Percentiles rank a stretch among this genome's conserved stretches.
These are phyloP conservation scores for Oehlia diaphana DNA, from an alignment of 192 early-diverging fungal species.

Conservation along the genomic window DNA sequence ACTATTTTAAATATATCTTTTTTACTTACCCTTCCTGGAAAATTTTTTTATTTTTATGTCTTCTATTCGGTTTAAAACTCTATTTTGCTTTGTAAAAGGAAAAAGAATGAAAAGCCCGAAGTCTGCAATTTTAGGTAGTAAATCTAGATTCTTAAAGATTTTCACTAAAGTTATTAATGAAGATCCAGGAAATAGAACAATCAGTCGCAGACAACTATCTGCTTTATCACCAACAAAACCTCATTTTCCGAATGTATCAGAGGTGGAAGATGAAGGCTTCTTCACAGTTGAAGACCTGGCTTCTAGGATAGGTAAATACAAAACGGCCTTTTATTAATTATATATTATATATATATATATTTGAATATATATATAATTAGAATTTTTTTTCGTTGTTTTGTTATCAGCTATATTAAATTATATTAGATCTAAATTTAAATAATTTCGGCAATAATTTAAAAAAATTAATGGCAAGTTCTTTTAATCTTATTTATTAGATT, in stretches of 20 bases:
- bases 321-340: background rate
- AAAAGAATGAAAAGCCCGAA: conserved; percentile 29
- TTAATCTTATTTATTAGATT: conserved; percentile 42
- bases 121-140: conserved; percentile 8
- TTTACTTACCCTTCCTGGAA: background rate
- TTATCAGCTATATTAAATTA: too few species aligned
- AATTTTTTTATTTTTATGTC: background rate
- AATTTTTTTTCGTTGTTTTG: too few species aligned
- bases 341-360: background rate
- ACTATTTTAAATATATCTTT: background rate
- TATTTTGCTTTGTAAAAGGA: background rate
- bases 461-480: too few species aligned
- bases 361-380: background rate
- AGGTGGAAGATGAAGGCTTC: conserved; percentile 29
- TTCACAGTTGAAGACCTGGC: conserved; percentile 13
- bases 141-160: conserved; percentile 25
- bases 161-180: conserved; percentile 27
- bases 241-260: background rate
- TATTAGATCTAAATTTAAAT: too few species aligned
- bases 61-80: background rate
- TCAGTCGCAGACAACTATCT: conserved; percentile 14
- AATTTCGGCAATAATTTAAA: too few species aligned
- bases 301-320: conserved; percentile 10
- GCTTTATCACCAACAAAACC: background rate
- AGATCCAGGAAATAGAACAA: conserved; percentile 12